phyloP scores from a whole-genome alignment of 2,329 filamentous ascomycete genomes.

The Talaromyces sp. region DNA sequence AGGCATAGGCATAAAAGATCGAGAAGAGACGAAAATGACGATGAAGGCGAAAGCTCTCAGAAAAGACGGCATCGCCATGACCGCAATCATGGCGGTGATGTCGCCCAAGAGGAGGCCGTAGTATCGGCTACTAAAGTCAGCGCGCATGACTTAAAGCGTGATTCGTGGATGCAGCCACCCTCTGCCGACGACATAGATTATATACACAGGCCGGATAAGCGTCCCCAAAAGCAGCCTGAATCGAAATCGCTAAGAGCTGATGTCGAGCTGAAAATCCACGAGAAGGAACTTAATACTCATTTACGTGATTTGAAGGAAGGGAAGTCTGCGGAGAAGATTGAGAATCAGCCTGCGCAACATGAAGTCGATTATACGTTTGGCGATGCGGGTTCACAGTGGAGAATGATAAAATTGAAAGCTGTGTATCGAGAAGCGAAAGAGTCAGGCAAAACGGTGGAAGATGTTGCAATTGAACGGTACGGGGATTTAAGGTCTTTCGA shows the following conservation, averaged over 20 bases:
- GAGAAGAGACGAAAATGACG: conserved; percentile 15
- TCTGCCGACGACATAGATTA: conserved; percentile 81
- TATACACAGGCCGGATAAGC: conserved; percentile 54
- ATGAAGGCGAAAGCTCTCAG: conserved; percentile 41
- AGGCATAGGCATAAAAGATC: conserved; percentile 12
- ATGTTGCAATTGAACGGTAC: conserved; percentile 76
- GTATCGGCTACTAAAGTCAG: conserved; percentile 34
- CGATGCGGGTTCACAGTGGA: conserved; percentile 84
- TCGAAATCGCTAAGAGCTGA: conserved; percentile 47
- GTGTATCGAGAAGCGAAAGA: conserved; percentile 78
- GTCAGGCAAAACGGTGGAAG: conserved; percentile 66
- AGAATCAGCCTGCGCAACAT: conserved; percentile 51
- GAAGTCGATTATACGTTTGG: conserved; percentile 81
- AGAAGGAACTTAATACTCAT: conserved; percentile 74
- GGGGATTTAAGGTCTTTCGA: conserved; percentile 81
- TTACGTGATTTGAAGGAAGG: conserved; percentile 58
- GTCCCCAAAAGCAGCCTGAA: conserved; percentile 41
- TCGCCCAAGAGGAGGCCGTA: conserved; percentile 25
- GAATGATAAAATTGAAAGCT: conserved; percentile 88
- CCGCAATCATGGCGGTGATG: conserved; percentile 39
- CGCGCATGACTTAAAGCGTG: conserved; percentile 54
- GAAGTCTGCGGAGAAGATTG: conserved; percentile 50
- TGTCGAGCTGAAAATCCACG: conserved; percentile 67
- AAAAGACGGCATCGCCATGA: conserved; percentile 21
- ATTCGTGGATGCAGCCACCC: conserved; percentile 92